Base-by-base conservation (phyloP, 345 rosid genomes). In the Ceriops zippeliana region DNA sequence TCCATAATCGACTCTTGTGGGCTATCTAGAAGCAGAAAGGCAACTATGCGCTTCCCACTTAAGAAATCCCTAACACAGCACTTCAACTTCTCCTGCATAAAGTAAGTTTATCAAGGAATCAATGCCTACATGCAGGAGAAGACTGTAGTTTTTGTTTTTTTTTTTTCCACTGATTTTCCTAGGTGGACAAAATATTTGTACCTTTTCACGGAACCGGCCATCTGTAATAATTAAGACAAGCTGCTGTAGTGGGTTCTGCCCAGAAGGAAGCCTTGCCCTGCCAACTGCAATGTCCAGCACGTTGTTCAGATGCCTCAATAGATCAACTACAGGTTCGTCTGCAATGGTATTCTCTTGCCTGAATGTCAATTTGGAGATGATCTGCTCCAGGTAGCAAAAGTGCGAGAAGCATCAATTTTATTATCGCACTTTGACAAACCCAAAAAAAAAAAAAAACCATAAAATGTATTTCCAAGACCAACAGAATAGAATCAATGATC, bases 181-280 rank as follows among this genome's bases (percentile, higher is more conserved):
- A 26, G 5, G 20, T 1, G 37, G 7, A 11, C n/a, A n/a, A 16
- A 63, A 54, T 58, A 11, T 58, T 71, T 5, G 46, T 80, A 89
- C 97, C 84, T 91, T 87, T 73, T 95, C 99, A 56, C 90, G 91
- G 81, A 95, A 88, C 61, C 87, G 88, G 19, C 99, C 98, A 73
- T 91, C 99, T 0, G 90, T 96, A 5, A 95, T 90, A 51, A 91
- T 83, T 70, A 95, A 81, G 60, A 95, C 99, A 71, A 95, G 98
- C 79, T 95, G 98, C 79, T 91, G 96, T 21, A 95, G 85, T 0
- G 98, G 96, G 77, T 91, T 95, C 70, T 89, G 96, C n/a, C 96
- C 96, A n/a, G 87, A 89, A 35, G 97, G 88, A 47, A 86, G 92
- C 27, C 96, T 75, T 24, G 96, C 89, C 62, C 72, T 87, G 58